phyloP scores from a whole-genome alignment of 108 stramenopile genomes.

The Pseudonitzschia multiseries region DNA sequence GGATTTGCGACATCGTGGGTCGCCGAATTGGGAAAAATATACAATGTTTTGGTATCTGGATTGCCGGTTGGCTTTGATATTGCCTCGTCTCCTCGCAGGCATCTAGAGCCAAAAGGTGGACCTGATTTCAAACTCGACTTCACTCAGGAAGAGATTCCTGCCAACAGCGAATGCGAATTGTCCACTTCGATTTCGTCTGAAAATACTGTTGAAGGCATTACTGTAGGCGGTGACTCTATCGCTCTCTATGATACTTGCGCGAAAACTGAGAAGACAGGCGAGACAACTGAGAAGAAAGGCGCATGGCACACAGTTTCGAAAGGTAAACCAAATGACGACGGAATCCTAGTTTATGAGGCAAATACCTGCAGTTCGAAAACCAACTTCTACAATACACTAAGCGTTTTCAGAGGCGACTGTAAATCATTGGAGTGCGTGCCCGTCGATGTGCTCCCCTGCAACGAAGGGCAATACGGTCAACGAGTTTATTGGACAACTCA shows the following conservation, averaged over 20 bases:
- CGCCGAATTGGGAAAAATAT: background rate
- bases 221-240: background rate
- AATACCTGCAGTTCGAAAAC: slow-evolving; percentile 12
- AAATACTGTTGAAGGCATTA: background rate
- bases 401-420: slow-evolving; percentile 2
- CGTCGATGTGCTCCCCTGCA: background rate
- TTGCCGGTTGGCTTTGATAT: background rate
- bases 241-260: background rate
- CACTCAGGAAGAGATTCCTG: background rate
- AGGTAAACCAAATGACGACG: background rate
- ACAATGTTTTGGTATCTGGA: slow-evolving; percentile 13
- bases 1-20: slow-evolving; percentile 6
- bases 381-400: background rate
- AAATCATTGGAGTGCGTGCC: background rate
- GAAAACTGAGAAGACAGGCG: background rate
- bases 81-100: background rate
- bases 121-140: background rate
- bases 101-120: background rate
- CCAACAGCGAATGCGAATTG: background rate
- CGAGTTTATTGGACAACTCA: slow-evolving; percentile 1
- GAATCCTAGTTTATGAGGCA: slow-evolving; percentile 8
- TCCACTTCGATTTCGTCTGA: background rate
- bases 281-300: background rate
- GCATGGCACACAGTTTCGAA: background rate
- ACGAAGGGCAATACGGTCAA: background rate